Base-by-base conservation (phyloP, 2,329 filamentous ascomycete genomes). In the Thyridium curvatum region DNA sequence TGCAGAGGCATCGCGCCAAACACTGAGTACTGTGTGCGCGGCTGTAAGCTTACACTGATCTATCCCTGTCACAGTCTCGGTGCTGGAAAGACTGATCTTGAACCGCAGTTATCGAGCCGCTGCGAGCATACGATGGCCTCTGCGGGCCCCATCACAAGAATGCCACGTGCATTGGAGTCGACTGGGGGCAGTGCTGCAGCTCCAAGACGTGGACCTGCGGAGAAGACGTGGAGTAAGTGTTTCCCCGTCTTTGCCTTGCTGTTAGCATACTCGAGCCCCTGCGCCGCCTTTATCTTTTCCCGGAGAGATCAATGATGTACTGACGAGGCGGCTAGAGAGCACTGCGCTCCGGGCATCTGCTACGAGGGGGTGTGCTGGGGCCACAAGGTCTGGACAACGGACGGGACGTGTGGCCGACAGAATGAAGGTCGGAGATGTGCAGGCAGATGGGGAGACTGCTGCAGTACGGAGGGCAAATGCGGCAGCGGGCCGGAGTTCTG, bases 131-230 rank as follows among this genome's bases (percentile, higher is more conserved):
- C 6, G 52, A 60, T 33, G 56, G 58, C 3, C 34, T 49, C 26
- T 61, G 56, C 37, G 59, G 59, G 15, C 56, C 54, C 12, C 36
- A 35, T 8, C 36, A 60, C 44, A 49, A 51, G 15, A 55, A 59
- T 40, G 53, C 57, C 7, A 57, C 58, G 4, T 62, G 58, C 38
- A 17, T 52, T 26, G 57, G 55, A 13, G 47, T 44, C n/a, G 43
- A 46, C 4, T 26, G 36, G 2, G 16, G 14, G 30, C 53, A 51
- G 31, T 61, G 56, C 47, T 62, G 56, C 42, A 60, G 60, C 42
- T 42, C 51, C 8, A 32, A 54, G 41, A 61, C 50, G 8, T 60
- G 47, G 46, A 58, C 18, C 12, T 60, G 57, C 45, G 54, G 57
- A 21, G 32, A 52, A 28, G n/a, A n/a, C n/a, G n/a, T n/a, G n/a